Base-by-base conservation (phyloP, 441 rosid species). In the Dalechampia spathulata region DNA sequence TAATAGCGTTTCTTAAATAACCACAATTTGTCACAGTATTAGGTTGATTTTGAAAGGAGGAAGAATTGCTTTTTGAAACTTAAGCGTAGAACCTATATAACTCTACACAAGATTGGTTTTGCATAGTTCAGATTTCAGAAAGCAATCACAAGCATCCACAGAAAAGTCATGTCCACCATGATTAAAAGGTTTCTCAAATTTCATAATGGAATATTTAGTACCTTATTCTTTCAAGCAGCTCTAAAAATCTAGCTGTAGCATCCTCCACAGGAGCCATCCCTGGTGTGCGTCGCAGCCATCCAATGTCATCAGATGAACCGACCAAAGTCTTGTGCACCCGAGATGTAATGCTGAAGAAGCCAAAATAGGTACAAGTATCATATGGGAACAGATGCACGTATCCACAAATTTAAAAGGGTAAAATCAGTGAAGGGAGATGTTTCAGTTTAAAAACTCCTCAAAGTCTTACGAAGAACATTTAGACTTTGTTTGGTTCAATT, bases 261-360 rank as follows among this genome's bases (percentile, higher is more conserved):
- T 82, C 77, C 55, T 68, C 68, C 21, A 78, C 77, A 39, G 88
- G 72, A 69, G 81, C 74, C 76, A 85, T 75, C 66, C 75, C 86
- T 30, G 80, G 83, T 16, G 78, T 55, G 37, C 6, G 52, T 73
- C 76, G 86, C 56, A 84, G 62, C 92, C 86, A 85, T 55, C 92
- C 92, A 47, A 85, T 82, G 66, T 82, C 92, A 61, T 76, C 78
- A 28, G 80, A 71, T 55, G 92, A 85, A 58, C 88, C 92, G 7
- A 20, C 72, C 67, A 82, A 58, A 7, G 88, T 76, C 69, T 57
- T 85, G 47, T 48, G 64, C 40, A 82, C 61, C 40, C 86, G 77
- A 65, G 86, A 74, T 43, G 49, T 55, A 65, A 84, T 40, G 59
- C 92, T 82, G 84, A 57, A 59, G 36, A 65, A 20, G 39, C 25